These are phyloP conservation scores for Cladophialophora chaetospira DNA, from an alignment of 2,329 filamentous ascomycete species.

Conservation along the genomic window DNA sequence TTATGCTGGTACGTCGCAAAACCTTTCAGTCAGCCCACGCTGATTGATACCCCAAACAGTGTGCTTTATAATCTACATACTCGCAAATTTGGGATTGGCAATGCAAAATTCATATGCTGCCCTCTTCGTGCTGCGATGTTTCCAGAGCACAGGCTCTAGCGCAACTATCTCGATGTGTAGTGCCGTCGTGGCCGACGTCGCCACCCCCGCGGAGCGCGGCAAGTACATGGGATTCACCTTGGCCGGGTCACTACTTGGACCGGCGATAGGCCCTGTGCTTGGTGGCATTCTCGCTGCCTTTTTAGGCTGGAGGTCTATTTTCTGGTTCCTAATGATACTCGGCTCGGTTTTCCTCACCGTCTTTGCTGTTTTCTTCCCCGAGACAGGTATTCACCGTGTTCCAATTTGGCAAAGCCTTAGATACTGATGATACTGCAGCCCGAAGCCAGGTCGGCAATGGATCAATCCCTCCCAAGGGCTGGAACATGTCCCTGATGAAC, in stretches of 20 bases:
- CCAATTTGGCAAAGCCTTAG: background rate
- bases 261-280: constrained; percentile 49
- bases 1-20: constrained; percentile 42
- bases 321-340: constrained; percentile 59
- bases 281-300: constrained; percentile 45
- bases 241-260: constrained; percentile 44
- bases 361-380: constrained; percentile 40
- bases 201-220: constrained; percentile 42
- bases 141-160: constrained; percentile 39
- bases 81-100: constrained; percentile 46
- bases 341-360: constrained; percentile 39
- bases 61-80: constrained; percentile 49
- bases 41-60: constrained; percentile 29
- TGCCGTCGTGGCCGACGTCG: constrained; percentile 45
- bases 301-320: constrained; percentile 56
- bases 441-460: constrained; percentile 43
- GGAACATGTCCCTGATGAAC: constrained; percentile 40
- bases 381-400: constrained; percentile 35
- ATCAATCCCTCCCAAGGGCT: constrained; percentile 41
- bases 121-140: constrained; percentile 43
- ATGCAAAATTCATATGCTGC: constrained; percentile 43
- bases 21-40: background rate
- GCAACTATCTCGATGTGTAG: constrained; percentile 45
- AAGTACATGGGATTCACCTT: constrained; percentile 46
- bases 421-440: constrained; percentile 24